Evolutionary conservation across 2,329 filamentous ascomycete genomes (phyloP).

Genomic region (Alternaria infectoria): DNA sequence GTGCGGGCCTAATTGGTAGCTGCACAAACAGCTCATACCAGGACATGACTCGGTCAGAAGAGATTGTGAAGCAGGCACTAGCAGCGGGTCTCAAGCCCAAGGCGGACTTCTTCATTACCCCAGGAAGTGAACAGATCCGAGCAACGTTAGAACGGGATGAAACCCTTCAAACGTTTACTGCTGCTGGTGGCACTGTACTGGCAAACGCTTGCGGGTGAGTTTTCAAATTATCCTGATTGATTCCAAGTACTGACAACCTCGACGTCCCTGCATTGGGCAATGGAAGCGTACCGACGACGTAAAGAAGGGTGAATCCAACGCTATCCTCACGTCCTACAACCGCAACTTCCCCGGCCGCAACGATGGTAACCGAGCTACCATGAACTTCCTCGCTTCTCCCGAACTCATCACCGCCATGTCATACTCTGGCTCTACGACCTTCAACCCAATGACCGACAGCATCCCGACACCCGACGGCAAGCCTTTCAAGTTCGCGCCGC

Average conservation of each 20-base stretch:
- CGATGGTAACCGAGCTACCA: slow-evolving; percentile 93
- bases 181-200: slow-evolving; percentile 85
- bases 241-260: slow-evolving; percentile 12
- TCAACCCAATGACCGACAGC: slow-evolving; percentile 92
- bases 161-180: slow-evolving; percentile 82
- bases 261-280: slow-evolving; percentile 81
- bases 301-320: slow-evolving; percentile 84
- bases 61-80: slow-evolving; percentile 88
- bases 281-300: slow-evolving; percentile 92
- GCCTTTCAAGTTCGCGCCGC: slow-evolving; percentile 84
- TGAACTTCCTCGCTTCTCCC: slow-evolving; percentile 98
- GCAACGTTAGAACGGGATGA: slow-evolving; percentile 90
- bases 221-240: neutral
- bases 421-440: slow-evolving; percentile 89
- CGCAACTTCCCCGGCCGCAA: slow-evolving; percentile 97
- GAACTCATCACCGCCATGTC: slow-evolving; percentile 97
- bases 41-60: slow-evolving; percentile 95
- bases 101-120: slow-evolving; percentile 93
- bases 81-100: slow-evolving; percentile 89
- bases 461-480: slow-evolving; percentile 80
- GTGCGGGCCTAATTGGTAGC: slow-evolving; percentile 92
- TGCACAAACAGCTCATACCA: slow-evolving; percentile 99
- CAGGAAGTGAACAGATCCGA: slow-evolving; percentile 94
- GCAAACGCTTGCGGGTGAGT: slow-evolving; percentile 81
- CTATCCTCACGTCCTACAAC: slow-evolving; percentile 97